These are phyloP conservation scores for Epichloe sp. DNA, from an alignment of 2,329 filamentous ascomycete species.

Conservation along the genomic window DNA sequence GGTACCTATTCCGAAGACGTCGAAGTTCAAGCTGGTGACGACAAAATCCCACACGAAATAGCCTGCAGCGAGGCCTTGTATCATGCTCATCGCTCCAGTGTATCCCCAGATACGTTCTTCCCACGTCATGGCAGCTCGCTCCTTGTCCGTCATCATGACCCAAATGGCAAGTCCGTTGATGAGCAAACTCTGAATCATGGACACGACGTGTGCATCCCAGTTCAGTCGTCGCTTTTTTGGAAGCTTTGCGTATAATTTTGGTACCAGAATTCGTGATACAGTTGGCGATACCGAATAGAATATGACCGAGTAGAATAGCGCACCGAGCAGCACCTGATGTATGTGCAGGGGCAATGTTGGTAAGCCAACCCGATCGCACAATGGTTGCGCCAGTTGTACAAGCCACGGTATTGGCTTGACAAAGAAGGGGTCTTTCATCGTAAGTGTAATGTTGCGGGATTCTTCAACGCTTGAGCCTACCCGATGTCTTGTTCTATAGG, in stretches of 20 bases:
- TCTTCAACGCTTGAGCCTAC: neutral
- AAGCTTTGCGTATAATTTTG: conserved; percentile 50
- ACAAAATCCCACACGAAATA: conserved; percentile 79
- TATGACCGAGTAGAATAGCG: conserved; percentile 55
- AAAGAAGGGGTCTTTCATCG: conserved; percentile 60
- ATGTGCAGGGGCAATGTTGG: conserved; percentile 60
- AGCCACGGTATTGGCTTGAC: conserved; percentile 47
- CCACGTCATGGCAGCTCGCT: conserved; percentile 52
- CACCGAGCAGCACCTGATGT: conserved; percentile 60
- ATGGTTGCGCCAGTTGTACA: conserved; percentile 44
- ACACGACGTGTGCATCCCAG: conserved; percentile 80
- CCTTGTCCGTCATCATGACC: conserved; percentile 55
- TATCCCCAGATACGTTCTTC: conserved; percentile 66
- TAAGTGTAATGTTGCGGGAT: conserved; percentile 6
- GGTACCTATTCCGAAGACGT: conserved; percentile 64
- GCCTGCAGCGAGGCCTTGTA: conserved; percentile 63
- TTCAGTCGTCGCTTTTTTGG: conserved; percentile 52
- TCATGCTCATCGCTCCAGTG: conserved; percentile 55
- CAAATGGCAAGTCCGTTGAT: conserved; percentile 64
- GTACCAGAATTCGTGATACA: conserved; percentile 49
- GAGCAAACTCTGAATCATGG: conserved; percentile 61
- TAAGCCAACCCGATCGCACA: conserved; percentile 48
- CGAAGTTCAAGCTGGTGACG: conserved; percentile 53
- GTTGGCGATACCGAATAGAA: conserved; percentile 53
- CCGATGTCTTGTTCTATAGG: neutral